Percentiles rank a stretch among this genome's conserved stretches.
Conservation (phyloP, 1,284 basidiomycete genomes). For the Trametes pubescens region DNA sequence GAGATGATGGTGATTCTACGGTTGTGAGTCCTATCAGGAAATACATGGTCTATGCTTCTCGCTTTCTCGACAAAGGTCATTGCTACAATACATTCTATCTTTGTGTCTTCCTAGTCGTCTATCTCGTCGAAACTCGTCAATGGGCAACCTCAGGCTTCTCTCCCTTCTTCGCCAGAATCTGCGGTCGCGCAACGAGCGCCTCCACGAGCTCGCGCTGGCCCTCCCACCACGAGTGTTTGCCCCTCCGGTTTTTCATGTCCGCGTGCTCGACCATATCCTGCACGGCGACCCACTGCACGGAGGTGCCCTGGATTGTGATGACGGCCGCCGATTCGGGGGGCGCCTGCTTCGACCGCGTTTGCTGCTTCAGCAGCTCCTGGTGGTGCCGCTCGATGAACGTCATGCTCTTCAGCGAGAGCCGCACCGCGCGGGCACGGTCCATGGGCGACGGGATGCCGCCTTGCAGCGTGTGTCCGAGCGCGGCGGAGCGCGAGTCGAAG, state of each 20-base stretch:
- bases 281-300: slow-evolving; percentile 85
- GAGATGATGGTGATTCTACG: too few species aligned
- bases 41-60: not conserved
- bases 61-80: not conserved
- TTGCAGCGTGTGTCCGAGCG: slow-evolving; percentile 96
- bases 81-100: slow-evolving; percentile 19
- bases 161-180: slow-evolving; percentile 48
- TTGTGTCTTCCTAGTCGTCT: not conserved
- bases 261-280: slow-evolving; percentile 86
- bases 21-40: too few species aligned
- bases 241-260: slow-evolving; percentile 91
- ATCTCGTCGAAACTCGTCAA: not conserved
- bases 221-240: slow-evolving; percentile 87
- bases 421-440: slow-evolving; percentile 91
- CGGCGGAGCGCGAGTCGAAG: slow-evolving; percentile 95
- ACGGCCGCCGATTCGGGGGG: slow-evolving; percentile 81
- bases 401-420: slow-evolving; percentile 93
- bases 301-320: slow-evolving; percentile 88
- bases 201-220: slow-evolving; percentile 76
- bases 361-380: slow-evolving; percentile 54
- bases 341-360: slow-evolving; percentile 59
- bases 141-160: slow-evolving; percentile 4
- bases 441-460: slow-evolving; percentile 94
- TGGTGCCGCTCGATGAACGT: slow-evolving; percentile 91
- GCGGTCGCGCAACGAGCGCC: slow-evolving; percentile 69